Base-by-base conservation (phyloP, 306 rosid species). In the Glycine latifolia region DNA sequence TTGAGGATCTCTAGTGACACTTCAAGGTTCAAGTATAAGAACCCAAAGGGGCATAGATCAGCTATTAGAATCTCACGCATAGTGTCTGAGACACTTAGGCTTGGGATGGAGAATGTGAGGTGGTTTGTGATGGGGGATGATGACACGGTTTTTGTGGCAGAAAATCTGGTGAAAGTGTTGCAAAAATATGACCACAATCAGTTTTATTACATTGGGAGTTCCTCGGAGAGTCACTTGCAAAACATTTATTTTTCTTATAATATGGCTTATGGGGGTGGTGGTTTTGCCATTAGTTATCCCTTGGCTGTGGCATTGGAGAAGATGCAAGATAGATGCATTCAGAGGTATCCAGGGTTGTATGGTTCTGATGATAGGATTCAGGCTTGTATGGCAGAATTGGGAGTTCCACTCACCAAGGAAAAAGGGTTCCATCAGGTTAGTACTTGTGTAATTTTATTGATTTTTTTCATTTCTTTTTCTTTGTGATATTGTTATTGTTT, bases 101-200 rank as follows among this genome's bases (percentile, higher is more conserved):
- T 85, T 0, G 91, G 89, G 3, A 66, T 88, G 86, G 37, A 86
- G 60, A 75, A 59, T 47, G 94, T 88, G 61, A 84, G 97, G 78
- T 93, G 96, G 97, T 84, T 93, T 35, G 96, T 93, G 54, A 86
- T 90, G 92, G 97, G 96, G 3, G 97, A 93, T 63, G 96, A 93
- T 35, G 97, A 93, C 67, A 91, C 96, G 0, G 70, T 92, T 3
- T 92, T 92, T 63, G 86, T 91, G 0, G 48, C 91, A 0, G 94
- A 93, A 3, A 91, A 91, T 85, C 26, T 93, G 82, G 87, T 91
- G 0, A 83, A 76, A 20, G 90, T 93, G 65, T 73, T 93, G 81
- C 75, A 79, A 58, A 91, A 91, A 71, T 91, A 93, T 70, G 92
- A 93, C 15, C 94, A 91, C 12, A 83, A 83, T 44, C 85, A 82